These are phyloP conservation scores for Globisporangium echinulatum DNA, from an alignment of 352 stramenopile genomes.

Conservation along the genomic window DNA sequence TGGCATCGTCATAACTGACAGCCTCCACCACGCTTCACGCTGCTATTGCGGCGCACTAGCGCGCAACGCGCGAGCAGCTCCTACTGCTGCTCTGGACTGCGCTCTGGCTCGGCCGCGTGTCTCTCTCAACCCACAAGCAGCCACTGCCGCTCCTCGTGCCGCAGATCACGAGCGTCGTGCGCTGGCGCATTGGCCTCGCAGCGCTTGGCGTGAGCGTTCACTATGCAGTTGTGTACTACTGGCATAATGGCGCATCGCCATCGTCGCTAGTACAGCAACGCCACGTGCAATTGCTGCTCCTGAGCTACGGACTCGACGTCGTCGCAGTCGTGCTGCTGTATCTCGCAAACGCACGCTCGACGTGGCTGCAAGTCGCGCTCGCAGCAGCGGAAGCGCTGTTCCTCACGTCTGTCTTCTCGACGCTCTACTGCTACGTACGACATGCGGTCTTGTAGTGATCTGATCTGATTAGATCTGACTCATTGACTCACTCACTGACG, in stretches of 20 bases:
- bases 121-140: conserved; percentile 3
- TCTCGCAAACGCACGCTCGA: conserved; percentile 9
- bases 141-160: not conserved
- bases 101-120: conserved; percentile 35
- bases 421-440: conserved; percentile 23
- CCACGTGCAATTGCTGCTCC: conserved; percentile 11
- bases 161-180: not conserved
- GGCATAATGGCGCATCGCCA: not conserved
- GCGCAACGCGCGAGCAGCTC: conserved; percentile 22
- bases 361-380: conserved; percentile 15
- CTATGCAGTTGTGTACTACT: not conserved
- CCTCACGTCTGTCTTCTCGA: conserved; percentile 27
- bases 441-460: not conserved
- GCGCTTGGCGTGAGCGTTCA: not conserved
- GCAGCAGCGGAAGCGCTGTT: conserved; percentile 20
- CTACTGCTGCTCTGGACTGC: conserved; percentile 18
- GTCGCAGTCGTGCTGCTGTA: conserved; percentile 13
- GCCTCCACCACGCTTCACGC: too few relatives aligned
- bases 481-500: not conserved
- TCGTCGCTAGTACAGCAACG: not conserved
- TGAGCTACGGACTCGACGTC: conserved; percentile 24
- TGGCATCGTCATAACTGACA: too few relatives aligned
- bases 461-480: not conserved
- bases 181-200: conserved; percentile 8
- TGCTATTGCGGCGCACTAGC: conserved; percentile 10